Percentiles rank a stretch among this genome's conserved stretches.
Conservation (phyloP, 1,139 yeast species). For the Pichia terricola region DNA sequence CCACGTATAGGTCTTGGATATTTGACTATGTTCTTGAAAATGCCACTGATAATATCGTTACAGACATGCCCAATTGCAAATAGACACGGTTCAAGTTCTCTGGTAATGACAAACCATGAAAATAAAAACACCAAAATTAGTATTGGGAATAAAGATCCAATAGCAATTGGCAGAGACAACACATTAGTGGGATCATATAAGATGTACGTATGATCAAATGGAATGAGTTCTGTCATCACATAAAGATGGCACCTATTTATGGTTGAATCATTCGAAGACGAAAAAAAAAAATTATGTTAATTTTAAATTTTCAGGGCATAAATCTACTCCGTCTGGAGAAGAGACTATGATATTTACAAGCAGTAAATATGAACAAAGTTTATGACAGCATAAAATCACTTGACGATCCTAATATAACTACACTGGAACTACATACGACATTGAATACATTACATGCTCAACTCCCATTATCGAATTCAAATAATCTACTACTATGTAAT, state of each 20-base stretch:
- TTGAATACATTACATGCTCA: slow-evolving; percentile 7
- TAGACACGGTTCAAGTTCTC: slow-evolving; percentile 80
- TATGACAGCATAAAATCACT: too few species aligned
- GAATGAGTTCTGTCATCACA: slow-evolving; percentile 21
- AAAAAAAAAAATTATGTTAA: too few species aligned
- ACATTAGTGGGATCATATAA: slow-evolving; percentile 62
- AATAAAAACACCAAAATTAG: slow-evolving; percentile 69
- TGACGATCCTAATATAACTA: slow-evolving; percentile 1
- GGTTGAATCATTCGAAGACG: too few species aligned
- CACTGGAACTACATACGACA: slow-evolving; percentile 6
- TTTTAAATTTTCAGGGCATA: neutral
- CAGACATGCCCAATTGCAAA: slow-evolving; percentile 80
- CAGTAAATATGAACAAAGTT: too few species aligned
- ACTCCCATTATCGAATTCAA: slow-evolving; percentile 3
- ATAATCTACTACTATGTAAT: slow-evolving; percentile 3
- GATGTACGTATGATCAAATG: slow-evolving; percentile 67
- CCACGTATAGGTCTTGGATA: slow-evolving; percentile 74
- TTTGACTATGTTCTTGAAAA: slow-evolving; percentile 52
- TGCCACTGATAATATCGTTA: slow-evolving; percentile 64
- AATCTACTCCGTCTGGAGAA: too few species aligned
- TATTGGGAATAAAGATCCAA: slow-evolving; percentile 77
- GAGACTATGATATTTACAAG: too few species aligned
- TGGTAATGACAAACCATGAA: slow-evolving; percentile 70
- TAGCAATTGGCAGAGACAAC: slow-evolving; percentile 55
- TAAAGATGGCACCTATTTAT: too few species aligned